phyloP scores from a whole-genome alignment of 2,329 filamentous ascomycete species.

The Colletotrichum navitas region DNA sequence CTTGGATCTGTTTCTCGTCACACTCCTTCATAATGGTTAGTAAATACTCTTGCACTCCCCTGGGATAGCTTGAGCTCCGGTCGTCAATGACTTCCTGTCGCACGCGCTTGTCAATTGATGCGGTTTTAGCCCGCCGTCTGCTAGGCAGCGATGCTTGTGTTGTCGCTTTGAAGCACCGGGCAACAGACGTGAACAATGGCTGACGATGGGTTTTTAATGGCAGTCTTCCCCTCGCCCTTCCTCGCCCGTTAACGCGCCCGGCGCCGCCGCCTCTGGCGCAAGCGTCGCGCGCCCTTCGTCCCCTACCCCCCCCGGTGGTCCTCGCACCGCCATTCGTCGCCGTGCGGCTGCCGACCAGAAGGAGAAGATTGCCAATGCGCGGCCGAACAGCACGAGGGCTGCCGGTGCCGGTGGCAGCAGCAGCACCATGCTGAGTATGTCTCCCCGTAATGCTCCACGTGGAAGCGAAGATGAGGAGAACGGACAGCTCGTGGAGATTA shows the following conservation, averaged over 20 bases:
- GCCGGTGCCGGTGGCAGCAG: conserved; percentile 96
- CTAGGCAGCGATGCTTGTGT: not conserved
- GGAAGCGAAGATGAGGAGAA: not conserved
- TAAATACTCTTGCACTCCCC: not conserved
- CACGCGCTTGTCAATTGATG: not conserved
- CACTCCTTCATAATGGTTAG: conserved; percentile 43
- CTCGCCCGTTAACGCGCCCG: conserved; percentile 67
- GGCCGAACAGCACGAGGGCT: conserved; percentile 91
- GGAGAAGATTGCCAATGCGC: conserved; percentile 94
- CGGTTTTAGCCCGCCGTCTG: not conserved
- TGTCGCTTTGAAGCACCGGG: not conserved
- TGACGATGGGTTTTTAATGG: conserved; percentile 2
- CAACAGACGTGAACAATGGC: not conserved
- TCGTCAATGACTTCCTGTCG: not conserved
- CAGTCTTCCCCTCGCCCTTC: conserved; percentile 72
- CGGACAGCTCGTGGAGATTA: not conserved
- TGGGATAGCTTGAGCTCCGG: not conserved
- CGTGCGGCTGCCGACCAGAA: conserved; percentile 97
- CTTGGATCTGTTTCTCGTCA: conserved; percentile 34
- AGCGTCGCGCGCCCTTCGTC: conserved; percentile 84
- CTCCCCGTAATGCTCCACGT: not conserved
- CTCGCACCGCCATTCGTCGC: conserved; percentile 94
- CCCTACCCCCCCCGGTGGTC: conserved; percentile 90
- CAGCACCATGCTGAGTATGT: conserved; percentile 97
- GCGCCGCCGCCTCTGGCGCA: conserved; percentile 72